Percentiles rank a stretch among this genome's conserved stretches.
These are phyloP conservation scores for Colletotrichum musicola DNA, from an alignment of 2,329 filamentous ascomycete genomes.

Conservation along the genomic window DNA sequence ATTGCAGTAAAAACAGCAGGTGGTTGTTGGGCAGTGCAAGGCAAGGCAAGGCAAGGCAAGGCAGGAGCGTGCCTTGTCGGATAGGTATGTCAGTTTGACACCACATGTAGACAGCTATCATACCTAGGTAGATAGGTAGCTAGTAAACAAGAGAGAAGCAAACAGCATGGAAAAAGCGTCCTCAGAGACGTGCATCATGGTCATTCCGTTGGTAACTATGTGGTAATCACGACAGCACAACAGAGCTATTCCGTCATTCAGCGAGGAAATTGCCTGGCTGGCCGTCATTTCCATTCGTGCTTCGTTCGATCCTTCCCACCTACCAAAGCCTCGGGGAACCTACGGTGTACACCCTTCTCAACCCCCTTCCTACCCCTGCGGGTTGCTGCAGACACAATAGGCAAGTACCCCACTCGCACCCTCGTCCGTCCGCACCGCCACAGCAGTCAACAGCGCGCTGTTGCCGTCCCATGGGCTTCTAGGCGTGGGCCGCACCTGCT, in stretches of 20 bases:
- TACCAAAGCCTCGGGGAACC: background rate
- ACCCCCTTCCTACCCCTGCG: slow-evolving; percentile 20
- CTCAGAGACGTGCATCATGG: background rate
- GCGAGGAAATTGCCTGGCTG: slow-evolving; percentile 15
- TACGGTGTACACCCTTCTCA: background rate
- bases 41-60: too few species aligned
- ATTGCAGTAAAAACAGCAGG: background rate
- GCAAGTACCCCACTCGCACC: slow-evolving; percentile 34
- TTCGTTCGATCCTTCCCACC: slow-evolving; percentile 12
- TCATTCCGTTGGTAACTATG: slow-evolving; percentile 18
- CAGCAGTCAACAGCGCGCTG: slow-evolving; percentile 25
- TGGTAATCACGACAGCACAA: slow-evolving; percentile 27
- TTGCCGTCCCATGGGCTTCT: slow-evolving; percentile 30
- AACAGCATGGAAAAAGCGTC: background rate
- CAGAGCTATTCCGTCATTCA: slow-evolving; percentile 29
- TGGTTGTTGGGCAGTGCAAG: background rate
- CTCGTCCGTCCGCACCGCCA: slow-evolving; percentile 35
- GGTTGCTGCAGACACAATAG: slow-evolving; percentile 36
- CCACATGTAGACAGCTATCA: too few species aligned
- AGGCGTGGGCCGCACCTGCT: slow-evolving; percentile 36
- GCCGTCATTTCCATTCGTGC: slow-evolving; percentile 28
- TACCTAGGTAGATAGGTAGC: too few species aligned
- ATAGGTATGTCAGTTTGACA: too few species aligned
- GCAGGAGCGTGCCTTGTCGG: too few species aligned
- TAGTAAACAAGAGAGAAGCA: background rate